phyloP scores from a whole-genome alignment of 2,329 filamentous ascomycete genomes.

The Colletotrichum cuscutae region DNA sequence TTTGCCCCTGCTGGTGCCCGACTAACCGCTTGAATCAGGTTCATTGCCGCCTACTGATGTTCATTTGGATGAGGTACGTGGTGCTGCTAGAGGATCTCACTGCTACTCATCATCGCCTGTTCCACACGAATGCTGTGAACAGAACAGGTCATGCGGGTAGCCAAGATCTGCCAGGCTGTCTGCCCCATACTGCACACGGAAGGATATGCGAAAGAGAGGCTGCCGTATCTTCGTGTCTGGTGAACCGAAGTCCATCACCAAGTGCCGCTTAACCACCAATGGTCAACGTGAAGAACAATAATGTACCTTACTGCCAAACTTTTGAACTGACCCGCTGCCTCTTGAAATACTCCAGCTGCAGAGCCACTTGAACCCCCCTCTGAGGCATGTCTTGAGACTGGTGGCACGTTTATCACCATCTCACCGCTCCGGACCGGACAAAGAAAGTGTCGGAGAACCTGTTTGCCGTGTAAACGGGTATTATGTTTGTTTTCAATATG shows the following conservation, averaged over 20 bases:
- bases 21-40: background rate
- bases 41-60: background rate
- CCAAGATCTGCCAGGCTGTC: background rate
- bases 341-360: background rate
- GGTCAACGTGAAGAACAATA: background rate
- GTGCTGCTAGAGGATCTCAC: background rate
- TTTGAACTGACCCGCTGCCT: background rate
- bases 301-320: background rate
- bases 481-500: conserved; percentile 13
- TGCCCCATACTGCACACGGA: background rate
- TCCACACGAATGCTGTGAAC: background rate
- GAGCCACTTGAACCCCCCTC: background rate
- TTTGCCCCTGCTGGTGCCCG: background rate
- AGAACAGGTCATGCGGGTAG: background rate
- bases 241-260: background rate
- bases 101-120: background rate
- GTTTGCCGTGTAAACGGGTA: background rate
- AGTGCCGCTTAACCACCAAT: background rate
- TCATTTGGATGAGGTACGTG: too few species aligned
- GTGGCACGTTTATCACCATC: background rate
- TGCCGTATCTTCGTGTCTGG: background rate
- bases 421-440: too few species aligned
- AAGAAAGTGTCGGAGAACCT: background rate
- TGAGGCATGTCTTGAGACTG: background rate
- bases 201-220: background rate